Percentiles rank a stretch among this genome's conserved stretches.
These are phyloP conservation scores for Colletotrichum sp. DNA, from an alignment of 2,329 filamentous ascomycete species.

Conservation along the genomic window DNA sequence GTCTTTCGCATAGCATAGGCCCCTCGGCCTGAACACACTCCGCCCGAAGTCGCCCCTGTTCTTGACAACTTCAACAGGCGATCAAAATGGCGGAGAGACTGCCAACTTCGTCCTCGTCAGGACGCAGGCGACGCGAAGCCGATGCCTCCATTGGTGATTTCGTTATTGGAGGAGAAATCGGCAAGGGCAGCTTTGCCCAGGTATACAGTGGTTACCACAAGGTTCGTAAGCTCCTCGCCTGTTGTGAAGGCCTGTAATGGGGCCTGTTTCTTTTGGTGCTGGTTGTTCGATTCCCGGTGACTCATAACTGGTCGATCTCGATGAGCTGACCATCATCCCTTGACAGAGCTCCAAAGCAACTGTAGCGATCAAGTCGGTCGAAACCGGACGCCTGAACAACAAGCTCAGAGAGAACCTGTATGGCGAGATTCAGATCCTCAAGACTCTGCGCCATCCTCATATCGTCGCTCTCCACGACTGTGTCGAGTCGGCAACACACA, in stretches of 20 bases:
- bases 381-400: conserved; percentile 87
- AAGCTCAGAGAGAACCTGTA: conserved; percentile 97
- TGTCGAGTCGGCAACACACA: conserved; percentile 83
- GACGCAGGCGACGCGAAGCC: conserved; percentile 34
- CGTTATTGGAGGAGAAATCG: conserved; percentile 85
- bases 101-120: conserved; percentile 37
- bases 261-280: not conserved
- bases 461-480: conserved; percentile 97
- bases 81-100: conserved; percentile 43
- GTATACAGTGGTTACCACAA: conserved; percentile 89
- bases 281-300: not conserved
- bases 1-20: conserved; percentile 33
- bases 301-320: not conserved
- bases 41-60: conserved; percentile 34
- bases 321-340: not conserved
- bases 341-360: conserved; percentile 76
- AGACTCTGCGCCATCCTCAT: conserved; percentile 91
- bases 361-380: conserved; percentile 97
- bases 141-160: conserved; percentile 70
- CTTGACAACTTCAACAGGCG: conserved; percentile 35
- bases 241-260: not conserved
- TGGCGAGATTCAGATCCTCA: conserved; percentile 93
- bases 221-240: conserved; percentile 56
- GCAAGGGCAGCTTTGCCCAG: conserved; percentile 96
- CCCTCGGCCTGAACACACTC: conserved; percentile 1